Evolutionary conservation across 768 basidiomycete species (phyloP), one percentile per base, ranked within the genome.

Genomic region (Paxillus ammoniavirescens): DNA sequence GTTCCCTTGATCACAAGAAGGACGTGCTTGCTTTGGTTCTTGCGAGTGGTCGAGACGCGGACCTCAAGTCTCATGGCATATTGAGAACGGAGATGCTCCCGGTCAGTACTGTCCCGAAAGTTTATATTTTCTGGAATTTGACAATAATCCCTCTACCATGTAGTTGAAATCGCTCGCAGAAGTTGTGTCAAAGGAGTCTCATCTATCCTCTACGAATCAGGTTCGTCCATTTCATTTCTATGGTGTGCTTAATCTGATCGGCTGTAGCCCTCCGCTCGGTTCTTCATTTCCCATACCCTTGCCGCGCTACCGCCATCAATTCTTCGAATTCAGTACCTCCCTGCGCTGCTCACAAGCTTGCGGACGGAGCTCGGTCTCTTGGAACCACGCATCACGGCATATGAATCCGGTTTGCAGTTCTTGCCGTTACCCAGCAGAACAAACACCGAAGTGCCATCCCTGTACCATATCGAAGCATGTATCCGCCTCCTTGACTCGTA

Each of bases 401-500:
- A 77, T 50, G 57, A 61, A 28, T 71, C 75, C 18, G 76, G 78
- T 3, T 62, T 81, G 8, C 58, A 73, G 1, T 57, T 81, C 15
- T 55, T 75, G n/a, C 73, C 77, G 2, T 10, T 61, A 0, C 49
- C 62, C 14, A 31, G 55, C 23, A 30, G 52, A 6, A 60, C 57
- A 6, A 47, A 48, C 42, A 45, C 49, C 14, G 63, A 70, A 35
- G 55, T 57, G 26, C 75, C 70, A 26, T 75, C 76, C 17, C 62
- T 82, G 35, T 68, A 73, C 15, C 79, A 77, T 61, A 69, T 84
- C 3, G 76, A 82, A 56, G 75, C 80, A 30, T 81, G 83, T 56
- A 72, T 91, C 33, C 73, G 74, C 17, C 70, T 90, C 1, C 61
- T 91, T 8, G 89, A 91, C 57, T 72, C 77, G 1, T 86, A 78